A percentile compares a stretch with the other conserved stretches of the same genome.
phyloP scores from a whole-genome alignment of 306 rosid genomes.

The Castanospermum australe region DNA sequence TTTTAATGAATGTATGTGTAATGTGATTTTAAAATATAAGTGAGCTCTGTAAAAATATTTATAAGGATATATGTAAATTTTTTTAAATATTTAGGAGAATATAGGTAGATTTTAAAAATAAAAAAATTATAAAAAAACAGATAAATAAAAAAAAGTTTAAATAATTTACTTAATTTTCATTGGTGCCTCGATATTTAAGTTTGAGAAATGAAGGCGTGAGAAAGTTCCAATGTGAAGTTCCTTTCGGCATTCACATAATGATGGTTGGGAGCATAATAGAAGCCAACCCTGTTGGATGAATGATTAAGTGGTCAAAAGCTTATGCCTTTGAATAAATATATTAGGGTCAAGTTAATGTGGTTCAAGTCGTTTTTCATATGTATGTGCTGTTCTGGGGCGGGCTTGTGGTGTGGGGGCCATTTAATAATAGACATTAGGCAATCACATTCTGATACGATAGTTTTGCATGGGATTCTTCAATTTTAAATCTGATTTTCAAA shows the following conservation, averaged over 20 bases:
- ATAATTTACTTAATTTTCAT: too few species aligned
- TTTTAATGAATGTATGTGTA: too few species aligned
- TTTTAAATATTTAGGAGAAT: too few species aligned
- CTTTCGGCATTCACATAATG: conserved; percentile 21
- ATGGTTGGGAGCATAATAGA: conserved; percentile 27
- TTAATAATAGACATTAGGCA: not conserved
- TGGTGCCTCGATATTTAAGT: too few species aligned
- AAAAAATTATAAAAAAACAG: too few species aligned
- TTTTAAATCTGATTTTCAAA: not conserved
- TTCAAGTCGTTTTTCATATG: not conserved
- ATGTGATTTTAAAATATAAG: too few species aligned
- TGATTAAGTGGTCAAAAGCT: conserved; percentile 28
- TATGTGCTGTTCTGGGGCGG: not conserved
- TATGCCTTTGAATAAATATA: not conserved
- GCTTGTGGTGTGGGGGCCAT: not conserved
- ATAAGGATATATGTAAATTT: too few species aligned
- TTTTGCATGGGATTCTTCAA: not conserved
- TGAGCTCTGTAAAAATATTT: too few species aligned
- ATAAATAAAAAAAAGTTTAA: too few species aligned
- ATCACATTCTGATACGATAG: not conserved
- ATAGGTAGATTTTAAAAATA: too few species aligned
- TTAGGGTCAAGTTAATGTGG: not conserved
- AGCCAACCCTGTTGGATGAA: conserved; percentile 24
- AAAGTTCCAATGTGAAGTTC: conserved; percentile 17
- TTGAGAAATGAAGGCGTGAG: not conserved